Evolutionary conservation across 805 yeast species (phyloP), one percentile per base, ranked within the genome.

Genomic region (Lachancea nothofagi): DNA sequence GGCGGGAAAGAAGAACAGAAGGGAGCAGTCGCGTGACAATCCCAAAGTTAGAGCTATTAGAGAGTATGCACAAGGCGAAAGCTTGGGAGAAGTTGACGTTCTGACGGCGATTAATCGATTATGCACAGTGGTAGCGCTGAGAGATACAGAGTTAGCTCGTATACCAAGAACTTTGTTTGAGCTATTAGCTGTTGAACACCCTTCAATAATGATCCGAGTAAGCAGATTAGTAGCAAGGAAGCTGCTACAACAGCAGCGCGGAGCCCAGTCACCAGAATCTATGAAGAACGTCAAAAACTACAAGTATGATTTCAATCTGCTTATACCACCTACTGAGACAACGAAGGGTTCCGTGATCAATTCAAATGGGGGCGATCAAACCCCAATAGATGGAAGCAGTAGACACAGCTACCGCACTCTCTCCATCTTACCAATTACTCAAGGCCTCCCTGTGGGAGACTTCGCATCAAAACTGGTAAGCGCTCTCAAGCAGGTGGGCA

Each of bases 1-100:
- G 8, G 32, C 33, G 6, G 35, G 40, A 3, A 43, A 46, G 14
- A 43, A 32, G 8, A 39, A 35, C 22, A 31, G 29, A 12, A 35
- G 42, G 28, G 44, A 23, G 33, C 34, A 38, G 25, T 23, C 24
- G 45, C 44, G 17, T 17, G 48, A 39, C 8, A 39, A 38, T 21
- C 40, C 48, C 12, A 45, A 41, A 12, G 47, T 54, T 12, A 49
- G 44, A 8, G 65, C 78, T 1, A 50, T 80, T 12, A 84, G 83
- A 2, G 98, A 90, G 56, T 80, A 78, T 53, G 96, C 97, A 2
- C 95, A 88, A 59, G 97, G 97, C 5, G 94, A 87, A 51, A 83
- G 95, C 29, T 74, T 93, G 44, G 98, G 97, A 3, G 97, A 90
- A 61, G 82, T 93, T 7, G 98, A 90, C 59, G 97, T 90, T 3